These are phyloP conservation scores for Phaeosphaeria sp. DNA, from an alignment of 2,329 filamentous ascomycete genomes.

Conservation along the genomic window DNA sequence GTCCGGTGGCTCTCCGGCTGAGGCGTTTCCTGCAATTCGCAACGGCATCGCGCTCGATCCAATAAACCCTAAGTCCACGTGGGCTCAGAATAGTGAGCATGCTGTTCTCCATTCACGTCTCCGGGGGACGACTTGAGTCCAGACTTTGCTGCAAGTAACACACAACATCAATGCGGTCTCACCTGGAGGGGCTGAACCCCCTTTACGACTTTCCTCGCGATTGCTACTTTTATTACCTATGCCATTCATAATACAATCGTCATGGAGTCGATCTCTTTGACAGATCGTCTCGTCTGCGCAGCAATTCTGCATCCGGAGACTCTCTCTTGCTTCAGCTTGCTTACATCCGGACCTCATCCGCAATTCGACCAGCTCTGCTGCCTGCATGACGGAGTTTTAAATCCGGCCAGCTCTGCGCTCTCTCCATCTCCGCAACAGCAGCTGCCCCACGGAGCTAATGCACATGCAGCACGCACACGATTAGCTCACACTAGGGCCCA, in stretches of 20 bases:
- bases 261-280: neutral
- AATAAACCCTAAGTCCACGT: neutral
- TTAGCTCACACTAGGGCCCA: neutral
- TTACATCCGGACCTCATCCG: neutral
- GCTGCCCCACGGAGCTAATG: neutral
- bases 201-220: too few relatives aligned
- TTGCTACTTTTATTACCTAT: too few relatives aligned
- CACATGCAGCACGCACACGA: neutral
- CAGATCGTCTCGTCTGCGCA: neutral
- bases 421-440: neutral
- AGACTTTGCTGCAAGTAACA: too few relatives aligned
- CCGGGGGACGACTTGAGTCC: neutral
- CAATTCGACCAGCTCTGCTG: neutral
- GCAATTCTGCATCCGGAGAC: neutral
- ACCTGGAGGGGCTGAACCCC: too few relatives aligned
- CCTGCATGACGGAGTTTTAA: neutral
- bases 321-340: neutral
- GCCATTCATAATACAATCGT: neutral
- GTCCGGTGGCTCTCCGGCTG: neutral
- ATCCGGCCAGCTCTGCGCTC: neutral
- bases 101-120: neutral
- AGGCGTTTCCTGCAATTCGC: neutral
- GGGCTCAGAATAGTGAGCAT: neutral
- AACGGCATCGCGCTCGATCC: neutral
- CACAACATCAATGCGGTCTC: too few relatives aligned